Conservation (phyloP, 2,329 filamentous ascomycete genomes). For the Diaporthe sp. region DNA sequence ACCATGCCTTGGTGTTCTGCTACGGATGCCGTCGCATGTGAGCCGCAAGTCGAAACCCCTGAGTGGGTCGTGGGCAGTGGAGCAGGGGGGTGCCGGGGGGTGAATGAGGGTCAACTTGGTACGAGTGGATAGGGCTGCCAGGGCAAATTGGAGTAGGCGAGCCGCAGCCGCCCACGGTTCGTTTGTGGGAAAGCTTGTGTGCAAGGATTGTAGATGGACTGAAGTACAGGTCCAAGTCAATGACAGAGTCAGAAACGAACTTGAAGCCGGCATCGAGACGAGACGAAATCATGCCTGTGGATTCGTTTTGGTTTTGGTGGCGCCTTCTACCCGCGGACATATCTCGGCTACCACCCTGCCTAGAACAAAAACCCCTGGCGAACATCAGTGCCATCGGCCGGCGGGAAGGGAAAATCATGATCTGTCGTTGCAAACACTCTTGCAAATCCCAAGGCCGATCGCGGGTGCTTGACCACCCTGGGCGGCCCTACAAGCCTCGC, state of each 20-base stretch:
- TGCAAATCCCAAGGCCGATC: conserved; percentile 23
- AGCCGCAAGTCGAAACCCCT: conserved; percentile 32
- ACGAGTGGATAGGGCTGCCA: conserved; percentile 9
- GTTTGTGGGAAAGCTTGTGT: conserved; percentile 7
- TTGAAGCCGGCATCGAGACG: conserved; percentile 21
- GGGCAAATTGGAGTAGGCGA: neutral
- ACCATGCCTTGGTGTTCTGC: conserved; percentile 26
- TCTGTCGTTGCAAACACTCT: conserved; percentile 13
- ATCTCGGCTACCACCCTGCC: conserved; percentile 12
- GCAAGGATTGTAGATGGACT: neutral
- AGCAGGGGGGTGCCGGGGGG: neutral
- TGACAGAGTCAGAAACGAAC: conserved; percentile 23
- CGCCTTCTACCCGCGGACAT: neutral
- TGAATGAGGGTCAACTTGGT: neutral
- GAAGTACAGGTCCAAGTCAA: neutral
- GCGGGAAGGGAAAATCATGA: conserved; percentile 25
- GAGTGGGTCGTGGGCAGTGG: conserved; percentile 20
- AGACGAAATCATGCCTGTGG: conserved; percentile 26
- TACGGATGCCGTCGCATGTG: conserved; percentile 31
- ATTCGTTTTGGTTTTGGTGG: conserved; percentile 14
- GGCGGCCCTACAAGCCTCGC: conserved; percentile 1
- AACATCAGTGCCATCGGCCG: conserved; percentile 11
- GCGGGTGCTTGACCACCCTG: conserved; percentile 5
- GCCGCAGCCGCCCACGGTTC: conserved; percentile 20
- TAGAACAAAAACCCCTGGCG: neutral